A percentile compares a stretch with the other conserved stretches of the same genome.
Conservation (phyloP, 2,329 filamentous ascomycete genomes). For the Alternaria postmessia region DNA sequence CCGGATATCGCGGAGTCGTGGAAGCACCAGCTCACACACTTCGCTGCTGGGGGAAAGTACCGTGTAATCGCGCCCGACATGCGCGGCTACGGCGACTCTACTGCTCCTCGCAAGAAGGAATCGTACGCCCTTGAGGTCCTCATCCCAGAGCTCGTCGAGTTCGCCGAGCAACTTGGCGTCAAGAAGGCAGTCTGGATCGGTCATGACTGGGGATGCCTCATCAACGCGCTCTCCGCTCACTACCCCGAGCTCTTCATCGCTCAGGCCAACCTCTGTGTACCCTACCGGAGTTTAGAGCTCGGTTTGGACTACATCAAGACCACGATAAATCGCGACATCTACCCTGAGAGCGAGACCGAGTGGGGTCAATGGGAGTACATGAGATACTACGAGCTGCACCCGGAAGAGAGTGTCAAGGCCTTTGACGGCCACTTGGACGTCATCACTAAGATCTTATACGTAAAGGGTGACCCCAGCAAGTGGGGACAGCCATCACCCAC, state of each 20-base stretch:
- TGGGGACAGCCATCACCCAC: constrained; percentile 38
- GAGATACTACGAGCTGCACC: constrained; percentile 40
- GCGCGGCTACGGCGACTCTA: constrained; percentile 49
- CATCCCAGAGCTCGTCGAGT: constrained; percentile 44
- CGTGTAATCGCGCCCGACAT: constrained; percentile 38
- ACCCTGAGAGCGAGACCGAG: constrained; percentile 55
- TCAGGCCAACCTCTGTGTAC: constrained; percentile 46
- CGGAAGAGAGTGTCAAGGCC: constrained; percentile 22
- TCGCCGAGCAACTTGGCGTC: constrained; percentile 52
- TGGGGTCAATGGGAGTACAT: constrained; percentile 50
- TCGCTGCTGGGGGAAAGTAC: constrained; percentile 40
- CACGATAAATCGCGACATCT: constrained; percentile 55
- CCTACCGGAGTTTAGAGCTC: constrained; percentile 53
- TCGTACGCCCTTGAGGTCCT: constrained; percentile 44
- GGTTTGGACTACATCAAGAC: constrained; percentile 51
- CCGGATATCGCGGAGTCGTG: constrained; percentile 48
- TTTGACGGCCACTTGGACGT: constrained; percentile 36
- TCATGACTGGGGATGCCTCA: constrained; percentile 56
- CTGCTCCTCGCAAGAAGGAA: constrained; percentile 34
- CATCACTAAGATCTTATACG: constrained; percentile 35
- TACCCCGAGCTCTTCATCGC: constrained; percentile 46
- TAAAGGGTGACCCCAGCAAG: constrained; percentile 28
- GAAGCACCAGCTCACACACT: constrained; percentile 47
- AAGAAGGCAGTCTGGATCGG: constrained; percentile 58
- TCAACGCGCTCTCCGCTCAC: constrained; percentile 41